These are phyloP conservation scores for Argentina anserina DNA, from an alignment of 306 rosid species.

Conservation along the genomic window DNA sequence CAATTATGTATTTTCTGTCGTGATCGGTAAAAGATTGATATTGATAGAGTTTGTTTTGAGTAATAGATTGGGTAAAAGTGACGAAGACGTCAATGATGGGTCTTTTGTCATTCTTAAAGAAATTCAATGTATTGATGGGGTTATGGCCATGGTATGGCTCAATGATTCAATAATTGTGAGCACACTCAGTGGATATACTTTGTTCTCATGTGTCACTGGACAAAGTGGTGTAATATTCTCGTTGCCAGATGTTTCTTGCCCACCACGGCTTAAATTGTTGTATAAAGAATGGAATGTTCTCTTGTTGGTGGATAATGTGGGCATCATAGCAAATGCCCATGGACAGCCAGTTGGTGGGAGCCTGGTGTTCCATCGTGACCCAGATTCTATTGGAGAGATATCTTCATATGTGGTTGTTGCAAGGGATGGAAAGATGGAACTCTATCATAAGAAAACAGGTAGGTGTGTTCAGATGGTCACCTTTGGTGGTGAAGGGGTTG, in stretches of 20 bases:
- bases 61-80: slow-evolving; percentile 45
- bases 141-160: slow-evolving; percentile 78
- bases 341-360: slow-evolving; percentile 96
- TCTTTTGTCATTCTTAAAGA: slow-evolving; percentile 65
- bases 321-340: slow-evolving; percentile 57
- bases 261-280: slow-evolving; percentile 68
- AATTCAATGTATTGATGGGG: slow-evolving; percentile 77
- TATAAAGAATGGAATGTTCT: slow-evolving; percentile 77
- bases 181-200: slow-evolving; percentile 65
- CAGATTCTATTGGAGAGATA: slow-evolving; percentile 76
- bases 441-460: slow-evolving; percentile 84
- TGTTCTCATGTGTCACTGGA: slow-evolving; percentile 77
- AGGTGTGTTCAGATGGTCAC: slow-evolving; percentile 66
- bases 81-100: slow-evolving; percentile 43
- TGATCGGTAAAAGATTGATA: slow-evolving; percentile 59
- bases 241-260: slow-evolving; percentile 68
- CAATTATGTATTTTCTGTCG: slow-evolving; percentile 51
- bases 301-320: slow-evolving; percentile 93
- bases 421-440: slow-evolving; percentile 71
- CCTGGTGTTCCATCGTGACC: slow-evolving; percentile 58
- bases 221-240: slow-evolving; percentile 73
- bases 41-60: slow-evolving; percentile 64
- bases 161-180: slow-evolving; percentile 81
- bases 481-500: slow-evolving; percentile 69
- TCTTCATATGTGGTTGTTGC: slow-evolving; percentile 74